Conservation (phyloP, 2,329 filamentous ascomycete species). For the Talaromyces sp. region DNA sequence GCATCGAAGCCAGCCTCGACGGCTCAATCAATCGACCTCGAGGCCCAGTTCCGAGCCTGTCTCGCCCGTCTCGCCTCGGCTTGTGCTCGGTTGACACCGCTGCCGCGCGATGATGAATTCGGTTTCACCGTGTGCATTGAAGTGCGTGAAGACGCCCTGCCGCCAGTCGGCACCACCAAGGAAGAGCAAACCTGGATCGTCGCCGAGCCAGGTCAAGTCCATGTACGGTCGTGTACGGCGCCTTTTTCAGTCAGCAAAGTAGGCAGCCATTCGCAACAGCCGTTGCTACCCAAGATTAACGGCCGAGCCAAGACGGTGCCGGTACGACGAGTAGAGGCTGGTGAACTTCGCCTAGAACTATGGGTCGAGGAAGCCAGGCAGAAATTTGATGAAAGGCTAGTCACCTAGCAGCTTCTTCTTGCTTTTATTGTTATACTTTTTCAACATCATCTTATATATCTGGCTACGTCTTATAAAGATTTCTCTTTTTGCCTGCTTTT, state of each 20-base stretch:
- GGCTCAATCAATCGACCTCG: constrained; percentile 35
- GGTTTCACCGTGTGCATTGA: constrained; percentile 46
- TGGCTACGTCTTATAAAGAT: not conserved
- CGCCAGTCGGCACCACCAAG: constrained; percentile 40
- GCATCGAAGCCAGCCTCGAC: constrained; percentile 25
- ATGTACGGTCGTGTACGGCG: constrained; percentile 33
- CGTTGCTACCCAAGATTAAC: constrained; percentile 26
- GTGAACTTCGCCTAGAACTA: constrained; percentile 60
- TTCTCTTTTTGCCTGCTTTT: not conserved
- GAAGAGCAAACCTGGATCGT: constrained; percentile 57
- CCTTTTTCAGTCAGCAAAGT: constrained; percentile 34
- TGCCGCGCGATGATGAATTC: constrained; percentile 43
- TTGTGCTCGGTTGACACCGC: constrained; percentile 36
- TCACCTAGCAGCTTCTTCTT: not conserved
- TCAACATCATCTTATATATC: not conserved
- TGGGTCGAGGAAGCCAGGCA: constrained; percentile 62
- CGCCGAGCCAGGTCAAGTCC: constrained; percentile 45
- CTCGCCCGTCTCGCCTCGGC: constrained; percentile 39
- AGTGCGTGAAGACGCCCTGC: constrained; percentile 40
- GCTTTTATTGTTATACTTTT: not conserved
- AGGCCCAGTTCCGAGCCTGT: constrained; percentile 45
- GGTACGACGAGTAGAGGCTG: constrained; percentile 57
- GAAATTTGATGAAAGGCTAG: constrained; percentile 35
- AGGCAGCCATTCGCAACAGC: constrained; percentile 25
- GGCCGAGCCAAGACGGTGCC: constrained; percentile 54